These are phyloP conservation scores for Nakazawaea anatomiae DNA, from an alignment of 805 yeast genomes.

Conservation along the genomic window DNA sequence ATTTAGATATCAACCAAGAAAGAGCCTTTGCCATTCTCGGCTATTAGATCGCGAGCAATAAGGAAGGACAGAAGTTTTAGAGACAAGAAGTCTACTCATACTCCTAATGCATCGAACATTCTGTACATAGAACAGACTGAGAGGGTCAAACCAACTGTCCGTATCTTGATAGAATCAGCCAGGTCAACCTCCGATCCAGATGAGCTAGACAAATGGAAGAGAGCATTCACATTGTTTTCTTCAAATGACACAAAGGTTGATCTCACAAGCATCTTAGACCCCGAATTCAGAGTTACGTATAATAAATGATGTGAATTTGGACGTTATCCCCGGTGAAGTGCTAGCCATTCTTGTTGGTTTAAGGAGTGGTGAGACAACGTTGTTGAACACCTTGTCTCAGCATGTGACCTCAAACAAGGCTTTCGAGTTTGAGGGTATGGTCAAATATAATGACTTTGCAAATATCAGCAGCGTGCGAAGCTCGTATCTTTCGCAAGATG, in stretches of 20 bases:
- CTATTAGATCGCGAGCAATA: no score
- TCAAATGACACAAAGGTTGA: background rate
- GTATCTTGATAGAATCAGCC: background rate
- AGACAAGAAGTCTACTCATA: background rate
- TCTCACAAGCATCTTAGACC: background rate
- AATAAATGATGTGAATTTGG: slow-evolving; percentile 41
- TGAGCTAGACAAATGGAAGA: no score
- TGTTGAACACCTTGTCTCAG: slow-evolving; percentile 55
- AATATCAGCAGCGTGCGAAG: slow-evolving; percentile 19
- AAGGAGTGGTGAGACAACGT: slow-evolving; percentile 73
- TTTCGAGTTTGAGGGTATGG: slow-evolving; percentile 35
- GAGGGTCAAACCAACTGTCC: background rate
- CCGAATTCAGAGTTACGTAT: slow-evolving; percentile 19
- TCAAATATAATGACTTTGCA: slow-evolving; percentile 24
- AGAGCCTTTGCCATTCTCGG: no score
- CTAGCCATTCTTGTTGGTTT: slow-evolving; percentile 76
- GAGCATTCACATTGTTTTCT: no score
- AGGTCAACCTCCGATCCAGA: background rate
- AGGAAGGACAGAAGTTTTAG: background rate
- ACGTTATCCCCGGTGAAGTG: slow-evolving; percentile 47
- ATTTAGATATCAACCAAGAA: no score
- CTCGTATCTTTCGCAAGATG: slow-evolving; percentile 65
- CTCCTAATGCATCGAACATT: background rate
- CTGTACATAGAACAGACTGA: background rate
- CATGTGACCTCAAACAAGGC: slow-evolving; percentile 33